Conservation (phyloP, 1,139 yeast genomes). For the Suhomyces panamericanus region DNA sequence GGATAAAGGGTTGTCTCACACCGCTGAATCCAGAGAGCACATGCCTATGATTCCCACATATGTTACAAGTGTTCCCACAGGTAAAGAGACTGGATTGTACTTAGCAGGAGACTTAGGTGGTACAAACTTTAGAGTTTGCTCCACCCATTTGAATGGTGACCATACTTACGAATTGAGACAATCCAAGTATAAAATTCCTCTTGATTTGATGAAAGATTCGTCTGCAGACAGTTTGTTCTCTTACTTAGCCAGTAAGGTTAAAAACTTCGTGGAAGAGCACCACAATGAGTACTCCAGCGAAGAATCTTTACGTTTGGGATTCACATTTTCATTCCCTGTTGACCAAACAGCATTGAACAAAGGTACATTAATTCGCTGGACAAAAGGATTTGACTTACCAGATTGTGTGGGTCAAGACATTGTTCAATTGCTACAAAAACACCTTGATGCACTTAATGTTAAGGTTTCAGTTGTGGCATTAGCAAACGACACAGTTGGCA, state of each 20-base stretch:
- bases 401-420: constrained; percentile 86
- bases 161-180: constrained; percentile 74
- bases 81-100: constrained; percentile 73
- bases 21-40: constrained; percentile 40
- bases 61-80: constrained; percentile 79
- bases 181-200: constrained; percentile 71
- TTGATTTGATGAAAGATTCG: constrained; percentile 61
- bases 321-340: constrained; percentile 91
- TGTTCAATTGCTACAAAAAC: constrained; percentile 67
- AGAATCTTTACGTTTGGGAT: constrained; percentile 67
- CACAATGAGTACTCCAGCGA: constrained; percentile 48
- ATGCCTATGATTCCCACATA: constrained; percentile 91
- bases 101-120: constrained; percentile 90
- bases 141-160: constrained; percentile 76
- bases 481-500: constrained; percentile 94
- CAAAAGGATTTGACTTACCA: constrained; percentile 84
- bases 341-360: constrained; percentile 74
- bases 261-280: constrained; percentile 59
- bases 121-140: constrained; percentile 86
- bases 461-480: constrained; percentile 83
- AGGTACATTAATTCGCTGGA: constrained; percentile 89
- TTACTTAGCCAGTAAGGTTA: constrained; percentile 70
- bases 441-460: constrained; percentile 55
- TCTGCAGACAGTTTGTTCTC: constrained; percentile 60
- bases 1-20: constrained; percentile 53